Percentiles rank a stretch among this genome's conserved stretches.
Conservation (phyloP, 2,329 filamentous ascomycete genomes). For the Lomentospora prolificans region DNA sequence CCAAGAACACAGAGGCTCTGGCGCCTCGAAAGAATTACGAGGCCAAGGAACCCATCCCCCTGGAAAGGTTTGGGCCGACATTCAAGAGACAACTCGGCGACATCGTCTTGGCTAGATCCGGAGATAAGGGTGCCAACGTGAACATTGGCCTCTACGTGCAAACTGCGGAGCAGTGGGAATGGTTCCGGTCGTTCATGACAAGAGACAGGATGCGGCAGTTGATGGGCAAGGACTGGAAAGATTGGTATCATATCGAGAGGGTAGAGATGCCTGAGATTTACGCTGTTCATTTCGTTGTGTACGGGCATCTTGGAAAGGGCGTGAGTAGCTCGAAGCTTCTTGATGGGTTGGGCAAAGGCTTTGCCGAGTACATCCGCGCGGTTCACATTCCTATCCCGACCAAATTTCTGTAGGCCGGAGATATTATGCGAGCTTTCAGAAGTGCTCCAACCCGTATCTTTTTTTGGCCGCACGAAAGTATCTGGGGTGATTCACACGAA, state of each 20-base stretch:
- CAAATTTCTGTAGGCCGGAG: slow-evolving; percentile 10
- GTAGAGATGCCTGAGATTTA: slow-evolving; percentile 31
- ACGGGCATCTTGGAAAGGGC: slow-evolving; percentile 34
- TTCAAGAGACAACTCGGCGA: slow-evolving; percentile 19
- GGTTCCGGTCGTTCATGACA: slow-evolving; percentile 32
- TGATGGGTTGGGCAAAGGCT: slow-evolving; percentile 36
- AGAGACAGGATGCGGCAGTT: slow-evolving; percentile 21
- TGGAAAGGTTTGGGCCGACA: slow-evolving; percentile 18
- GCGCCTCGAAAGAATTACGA: slow-evolving; percentile 14
- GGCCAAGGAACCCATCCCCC: slow-evolving; percentile 16
- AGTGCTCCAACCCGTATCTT: no score
- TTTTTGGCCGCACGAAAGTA: no score
- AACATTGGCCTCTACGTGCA: slow-evolving; percentile 37
- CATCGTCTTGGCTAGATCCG: slow-evolving; percentile 22
- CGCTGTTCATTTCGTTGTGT: slow-evolving; percentile 26
- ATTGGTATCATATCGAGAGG: slow-evolving; percentile 24
- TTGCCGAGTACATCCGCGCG: slow-evolving; percentile 30
- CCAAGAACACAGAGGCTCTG: slow-evolving; percentile 11
- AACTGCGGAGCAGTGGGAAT: slow-evolving; percentile 32
- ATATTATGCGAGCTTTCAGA: no score
- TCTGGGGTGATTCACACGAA: no score
- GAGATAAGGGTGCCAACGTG: slow-evolving; percentile 32
- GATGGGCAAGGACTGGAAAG: slow-evolving; percentile 17
- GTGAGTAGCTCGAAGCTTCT: slow-evolving; percentile 31
- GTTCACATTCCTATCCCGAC: slow-evolving; percentile 15